Percentiles rank a stretch among this genome's conserved stretches.
phyloP scores from a whole-genome alignment of 345 rosid genomes.

The Kernera saxatilis region DNA sequence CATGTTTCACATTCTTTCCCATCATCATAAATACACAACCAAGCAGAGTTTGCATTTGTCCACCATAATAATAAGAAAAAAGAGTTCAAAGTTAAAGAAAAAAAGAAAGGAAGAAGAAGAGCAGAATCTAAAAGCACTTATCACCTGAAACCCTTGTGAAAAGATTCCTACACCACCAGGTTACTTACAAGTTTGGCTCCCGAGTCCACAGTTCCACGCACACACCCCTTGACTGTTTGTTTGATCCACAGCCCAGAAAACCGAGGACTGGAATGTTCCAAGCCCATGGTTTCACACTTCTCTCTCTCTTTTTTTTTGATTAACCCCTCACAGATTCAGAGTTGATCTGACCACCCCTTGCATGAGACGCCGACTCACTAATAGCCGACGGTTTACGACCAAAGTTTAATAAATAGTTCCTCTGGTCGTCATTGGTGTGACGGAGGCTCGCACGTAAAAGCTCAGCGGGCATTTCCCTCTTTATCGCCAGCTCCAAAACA shows the following conservation, averaged over 20 bases:
- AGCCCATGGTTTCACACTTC: not conserved
- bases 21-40: slow-evolving; percentile 43
- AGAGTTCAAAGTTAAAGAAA: slow-evolving; percentile 18
- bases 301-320: not conserved
- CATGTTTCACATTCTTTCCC: slow-evolving; percentile 36
- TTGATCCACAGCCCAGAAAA: not conserved
- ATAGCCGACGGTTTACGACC: slow-evolving; percentile 56
- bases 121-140: slow-evolving; percentile 21
- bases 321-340: slow-evolving; percentile 77
- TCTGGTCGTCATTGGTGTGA: slow-evolving; percentile 78
- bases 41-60: slow-evolving; percentile 31
- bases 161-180: slow-evolving; percentile 31
- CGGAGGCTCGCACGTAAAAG: slow-evolving; percentile 90
- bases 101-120: not conserved
- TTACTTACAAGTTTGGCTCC: slow-evolving; percentile 35
- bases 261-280: not conserved
- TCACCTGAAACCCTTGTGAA: slow-evolving; percentile 27
- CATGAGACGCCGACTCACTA: slow-evolving; percentile 41
- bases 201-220: slow-evolving; percentile 17
- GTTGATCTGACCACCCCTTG: slow-evolving; percentile 47
- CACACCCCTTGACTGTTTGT: slow-evolving; percentile 2
- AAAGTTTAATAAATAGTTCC: slow-evolving; percentile 67
- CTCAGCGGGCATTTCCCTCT: slow-evolving; percentile 93
- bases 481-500: slow-evolving; percentile 58
- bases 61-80: slow-evolving; percentile 5